Percentiles rank a stretch among this genome's conserved stretches.
Conservation (phyloP, 2,329 filamentous ascomycete genomes). For the Gnomoniopsis sp. region DNA sequence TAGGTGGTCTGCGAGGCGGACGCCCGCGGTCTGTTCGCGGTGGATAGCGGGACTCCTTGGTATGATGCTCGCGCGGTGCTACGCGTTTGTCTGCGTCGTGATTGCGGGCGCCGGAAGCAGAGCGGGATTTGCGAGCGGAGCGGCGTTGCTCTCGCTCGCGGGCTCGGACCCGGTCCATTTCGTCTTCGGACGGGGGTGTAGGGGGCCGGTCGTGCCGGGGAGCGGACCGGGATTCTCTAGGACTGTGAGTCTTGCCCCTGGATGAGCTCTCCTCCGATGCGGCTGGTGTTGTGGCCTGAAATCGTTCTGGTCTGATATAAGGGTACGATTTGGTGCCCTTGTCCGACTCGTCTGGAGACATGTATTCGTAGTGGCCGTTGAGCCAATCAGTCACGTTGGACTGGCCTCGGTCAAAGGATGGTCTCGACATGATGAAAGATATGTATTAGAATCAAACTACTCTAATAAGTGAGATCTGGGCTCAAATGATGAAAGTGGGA, state of each 20-base stretch:
- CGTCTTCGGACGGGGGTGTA: conserved; percentile 13
- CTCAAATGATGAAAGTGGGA: not conserved
- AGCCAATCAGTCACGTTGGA: conserved; percentile 17
- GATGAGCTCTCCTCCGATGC: conserved; percentile 1
- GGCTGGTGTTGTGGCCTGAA: not conserved
- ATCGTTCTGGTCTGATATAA: not conserved
- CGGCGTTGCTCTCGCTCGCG: conserved; percentile 3
- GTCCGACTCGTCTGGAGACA: conserved; percentile 7
- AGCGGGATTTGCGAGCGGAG: not conserved
- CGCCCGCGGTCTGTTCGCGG: conserved; percentile 14
- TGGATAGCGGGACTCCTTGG: conserved; percentile 13
- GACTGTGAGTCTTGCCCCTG: not conserved
- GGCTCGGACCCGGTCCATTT: not conserved
- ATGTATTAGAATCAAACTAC: not conserved
- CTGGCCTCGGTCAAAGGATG: not conserved
- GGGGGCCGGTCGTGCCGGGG: conserved; percentile 2
- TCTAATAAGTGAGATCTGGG: not conserved
- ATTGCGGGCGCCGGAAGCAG: not conserved
- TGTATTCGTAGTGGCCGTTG: conserved; percentile 16
- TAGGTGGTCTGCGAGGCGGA: conserved; percentile 5
- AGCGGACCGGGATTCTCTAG: not conserved
- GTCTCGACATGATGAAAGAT: conserved; percentile 2
- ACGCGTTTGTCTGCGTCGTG: not conserved
- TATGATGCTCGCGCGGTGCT: conserved; percentile 1
- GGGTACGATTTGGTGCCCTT: conserved; percentile 6